Conservation (phyloP, 2,329 filamentous ascomycete genomes). For the Fusarium nygamai region DNA sequence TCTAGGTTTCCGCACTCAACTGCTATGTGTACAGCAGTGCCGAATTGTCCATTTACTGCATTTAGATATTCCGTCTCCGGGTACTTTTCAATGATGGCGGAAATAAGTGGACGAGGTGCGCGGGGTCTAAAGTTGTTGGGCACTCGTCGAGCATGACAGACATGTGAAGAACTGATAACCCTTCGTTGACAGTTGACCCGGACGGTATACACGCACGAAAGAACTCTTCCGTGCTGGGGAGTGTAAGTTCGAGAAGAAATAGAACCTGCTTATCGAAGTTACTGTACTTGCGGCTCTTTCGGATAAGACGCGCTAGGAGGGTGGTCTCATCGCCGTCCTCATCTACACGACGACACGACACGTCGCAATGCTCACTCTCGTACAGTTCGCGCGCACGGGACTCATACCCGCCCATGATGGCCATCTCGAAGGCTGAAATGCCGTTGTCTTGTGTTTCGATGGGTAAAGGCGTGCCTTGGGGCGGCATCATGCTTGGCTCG, state of each 20-base stretch:
- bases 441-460: rapidly evolving
- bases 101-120: background rate
- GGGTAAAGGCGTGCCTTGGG: background rate
- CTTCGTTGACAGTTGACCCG: background rate
- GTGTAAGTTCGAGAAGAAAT: background rate
- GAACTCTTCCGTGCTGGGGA: rapidly evolving
- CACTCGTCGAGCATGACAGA: background rate
- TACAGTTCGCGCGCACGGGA: background rate
- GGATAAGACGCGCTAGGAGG: background rate
- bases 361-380: background rate
- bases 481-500: background rate
- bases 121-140: background rate
- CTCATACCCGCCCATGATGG: background rate
- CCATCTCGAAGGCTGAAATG: background rate
- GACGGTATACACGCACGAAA: background rate
- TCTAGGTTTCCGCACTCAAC: background rate
- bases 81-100: background rate
- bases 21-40: background rate
- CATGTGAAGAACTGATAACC: background rate
- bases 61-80: rapidly evolving
- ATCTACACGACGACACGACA: background rate
- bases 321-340: background rate
- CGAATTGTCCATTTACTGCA: background rate
- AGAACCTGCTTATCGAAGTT: background rate
- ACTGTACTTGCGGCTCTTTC: background rate